phyloP scores from a whole-genome alignment of 2,329 filamentous ascomycete species.

The Stagonosporopsis cucurbitacearum region DNA sequence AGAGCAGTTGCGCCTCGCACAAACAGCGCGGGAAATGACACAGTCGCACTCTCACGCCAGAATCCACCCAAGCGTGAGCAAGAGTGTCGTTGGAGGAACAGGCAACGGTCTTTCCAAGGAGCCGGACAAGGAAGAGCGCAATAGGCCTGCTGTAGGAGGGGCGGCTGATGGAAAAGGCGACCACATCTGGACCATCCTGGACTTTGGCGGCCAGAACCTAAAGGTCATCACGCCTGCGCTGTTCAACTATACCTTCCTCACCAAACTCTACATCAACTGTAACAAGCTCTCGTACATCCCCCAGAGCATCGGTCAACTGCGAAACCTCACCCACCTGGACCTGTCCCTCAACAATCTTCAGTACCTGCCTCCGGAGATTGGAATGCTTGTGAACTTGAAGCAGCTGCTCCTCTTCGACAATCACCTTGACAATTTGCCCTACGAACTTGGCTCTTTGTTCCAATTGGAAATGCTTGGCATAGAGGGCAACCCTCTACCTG shows the following conservation, averaged over 20 bases:
- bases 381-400: constrained; percentile 94
- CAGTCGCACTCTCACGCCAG: constrained; percentile 77
- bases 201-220: constrained; percentile 94
- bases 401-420: constrained; percentile 91
- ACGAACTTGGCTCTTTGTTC: constrained; percentile 86
- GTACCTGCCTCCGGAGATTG: constrained; percentile 85
- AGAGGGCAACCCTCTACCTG: constrained; percentile 85
- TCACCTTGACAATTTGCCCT: constrained; percentile 79
- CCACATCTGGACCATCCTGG: constrained; percentile 90
- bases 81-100: constrained; percentile 64
- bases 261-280: constrained; percentile 90
- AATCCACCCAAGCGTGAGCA: constrained; percentile 72
- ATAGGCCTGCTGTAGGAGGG: constrained; percentile 68
- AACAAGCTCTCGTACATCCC: constrained; percentile 88
- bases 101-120: constrained; percentile 58
- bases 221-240: constrained; percentile 79
- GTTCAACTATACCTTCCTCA: constrained; percentile 86
- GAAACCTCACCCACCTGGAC: constrained; percentile 82
- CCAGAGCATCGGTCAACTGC: constrained; percentile 78
- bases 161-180: constrained; percentile 49
- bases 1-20: constrained; percentile 81
- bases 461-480: constrained; percentile 88
- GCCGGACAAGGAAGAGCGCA: constrained; percentile 64
- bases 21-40: constrained; percentile 73
- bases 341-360: constrained; percentile 86